These are phyloP conservation scores for Aureobasidium namibiae DNA, from an alignment of 2,329 filamentous ascomycete species.

Conservation along the genomic window DNA sequence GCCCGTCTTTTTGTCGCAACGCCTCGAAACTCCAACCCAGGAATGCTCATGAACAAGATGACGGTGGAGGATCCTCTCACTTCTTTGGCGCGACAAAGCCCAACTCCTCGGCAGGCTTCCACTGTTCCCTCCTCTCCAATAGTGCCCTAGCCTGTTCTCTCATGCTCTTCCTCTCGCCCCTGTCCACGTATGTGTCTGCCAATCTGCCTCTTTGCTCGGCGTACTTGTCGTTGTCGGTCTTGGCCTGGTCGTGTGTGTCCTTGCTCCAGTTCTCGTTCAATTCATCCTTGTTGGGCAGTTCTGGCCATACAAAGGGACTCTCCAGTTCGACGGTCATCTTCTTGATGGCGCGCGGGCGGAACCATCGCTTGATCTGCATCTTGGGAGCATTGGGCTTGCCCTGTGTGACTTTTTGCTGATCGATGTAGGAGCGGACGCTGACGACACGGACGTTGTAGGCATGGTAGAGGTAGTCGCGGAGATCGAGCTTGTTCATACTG, in stretches of 20 bases:
- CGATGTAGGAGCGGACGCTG: slow-evolving; percentile 71
- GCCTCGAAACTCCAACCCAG: slow-evolving; percentile 1
- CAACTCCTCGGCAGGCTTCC: slow-evolving; percentile 35
- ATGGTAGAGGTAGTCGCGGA: slow-evolving; percentile 89
- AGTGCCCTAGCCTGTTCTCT: slow-evolving; percentile 56
- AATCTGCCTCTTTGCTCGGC: slow-evolving; percentile 28
- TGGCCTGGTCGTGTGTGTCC: slow-evolving; percentile 20
- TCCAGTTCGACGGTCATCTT: slow-evolving; percentile 91
- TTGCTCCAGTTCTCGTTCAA: slow-evolving; percentile 40
- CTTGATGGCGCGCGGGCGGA: slow-evolving; percentile 68
- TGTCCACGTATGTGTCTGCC: slow-evolving; percentile 31
- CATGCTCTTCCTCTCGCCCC: slow-evolving; percentile 33
- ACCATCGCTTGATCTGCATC: slow-evolving; percentile 42
- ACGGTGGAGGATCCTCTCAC: not conserved
- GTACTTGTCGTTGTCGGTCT: slow-evolving; percentile 32
- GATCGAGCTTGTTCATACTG: slow-evolving; percentile 89
- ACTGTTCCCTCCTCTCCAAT: slow-evolving; percentile 52
- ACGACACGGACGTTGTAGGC: slow-evolving; percentile 68
- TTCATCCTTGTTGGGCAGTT: slow-evolving; percentile 52
- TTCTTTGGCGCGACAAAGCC: not conserved
- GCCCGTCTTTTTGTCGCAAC: not conserved
- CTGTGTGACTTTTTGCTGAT: slow-evolving; percentile 56
- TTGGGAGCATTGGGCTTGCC: slow-evolving; percentile 33
- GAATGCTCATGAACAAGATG: not conserved
- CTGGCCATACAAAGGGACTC: slow-evolving; percentile 82